These are phyloP conservation scores for Colletotrichum spaethianum DNA, from an alignment of 2,329 filamentous ascomycete genomes.

Conservation along the genomic window DNA sequence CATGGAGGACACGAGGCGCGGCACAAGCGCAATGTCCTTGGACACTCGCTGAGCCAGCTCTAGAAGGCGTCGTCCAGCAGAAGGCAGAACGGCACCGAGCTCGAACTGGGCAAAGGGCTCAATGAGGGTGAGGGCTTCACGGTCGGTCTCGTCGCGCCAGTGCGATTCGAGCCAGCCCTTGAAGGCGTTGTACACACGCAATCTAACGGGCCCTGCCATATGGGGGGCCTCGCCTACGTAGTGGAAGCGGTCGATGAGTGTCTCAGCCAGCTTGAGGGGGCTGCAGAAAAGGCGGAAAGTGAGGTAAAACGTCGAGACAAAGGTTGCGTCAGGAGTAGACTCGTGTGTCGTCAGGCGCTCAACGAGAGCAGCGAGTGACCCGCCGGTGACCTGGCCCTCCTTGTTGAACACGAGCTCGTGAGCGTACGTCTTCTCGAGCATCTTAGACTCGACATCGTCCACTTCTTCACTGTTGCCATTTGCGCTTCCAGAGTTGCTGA, in stretches of 20 bases:
- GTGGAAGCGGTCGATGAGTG: conserved; percentile 91
- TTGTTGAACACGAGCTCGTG: conserved; percentile 95
- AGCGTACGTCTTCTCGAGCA: conserved; percentile 93
- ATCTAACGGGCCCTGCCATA: conserved; percentile 82
- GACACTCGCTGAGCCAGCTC: conserved; percentile 87
- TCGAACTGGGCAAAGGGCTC: conserved; percentile 83
- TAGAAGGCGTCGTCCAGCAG: conserved; percentile 83
- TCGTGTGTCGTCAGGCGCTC: conserved; percentile 95
- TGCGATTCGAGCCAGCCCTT: conserved; percentile 98
- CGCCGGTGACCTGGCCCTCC: conserved; percentile 94
- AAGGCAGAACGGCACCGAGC: conserved; percentile 77
- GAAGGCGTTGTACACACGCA: conserved; percentile 96
- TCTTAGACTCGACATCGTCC: conserved; percentile 83
- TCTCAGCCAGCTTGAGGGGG: conserved; percentile 82
- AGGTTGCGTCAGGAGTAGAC: conserved; percentile 90
- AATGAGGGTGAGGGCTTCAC: conserved; percentile 81
- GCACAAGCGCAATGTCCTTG: conserved; percentile 81
- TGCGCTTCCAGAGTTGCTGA: conserved; percentile 76
- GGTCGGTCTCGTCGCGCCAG: conserved; percentile 88
- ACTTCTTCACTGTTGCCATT: conserved; percentile 77
- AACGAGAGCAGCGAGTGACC: conserved; percentile 90
- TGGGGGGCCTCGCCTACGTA: conserved; percentile 86
- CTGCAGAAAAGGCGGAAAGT: conserved; percentile 95
- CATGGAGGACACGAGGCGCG: conserved; percentile 86
- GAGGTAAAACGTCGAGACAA: conserved; percentile 95